A percentile compares a stretch with the other conserved stretches of the same genome.
These are phyloP conservation scores for Podaxis carcinomalis DNA, from an alignment of 768 basidiomycete genomes.

Conservation along the genomic window DNA sequence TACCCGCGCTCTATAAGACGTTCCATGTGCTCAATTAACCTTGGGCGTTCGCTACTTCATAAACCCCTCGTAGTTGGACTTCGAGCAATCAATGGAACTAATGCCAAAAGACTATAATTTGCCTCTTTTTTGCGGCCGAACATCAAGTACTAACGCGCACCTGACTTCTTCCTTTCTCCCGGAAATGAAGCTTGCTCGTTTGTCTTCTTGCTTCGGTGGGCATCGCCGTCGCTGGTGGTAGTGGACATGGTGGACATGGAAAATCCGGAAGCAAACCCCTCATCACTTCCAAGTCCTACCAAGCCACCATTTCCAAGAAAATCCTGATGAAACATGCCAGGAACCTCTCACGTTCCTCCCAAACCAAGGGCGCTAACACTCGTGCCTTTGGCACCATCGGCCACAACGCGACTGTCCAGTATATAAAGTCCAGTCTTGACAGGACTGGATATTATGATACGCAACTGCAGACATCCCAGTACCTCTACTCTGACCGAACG, in stretches of 20 bases:
- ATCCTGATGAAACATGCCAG: conserved; percentile 24
- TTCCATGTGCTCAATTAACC: neutral
- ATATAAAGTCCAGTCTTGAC: conserved; percentile 25
- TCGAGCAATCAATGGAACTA: neutral
- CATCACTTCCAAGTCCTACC: conserved; percentile 10
- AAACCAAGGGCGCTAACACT: conserved; percentile 19
- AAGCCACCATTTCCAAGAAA: conserved; percentile 11
- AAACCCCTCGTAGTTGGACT: neutral
- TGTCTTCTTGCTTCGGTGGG: neutral
- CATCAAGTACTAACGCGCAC: neutral
- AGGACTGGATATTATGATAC: conserved; percentile 24
- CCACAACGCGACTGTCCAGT: conserved; percentile 25
- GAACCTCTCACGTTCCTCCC: conserved; percentile 23
- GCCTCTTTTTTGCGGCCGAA: neutral
- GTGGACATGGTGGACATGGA: too few species aligned
- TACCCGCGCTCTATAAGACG: neutral
- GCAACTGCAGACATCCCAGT: conserved; percentile 24
- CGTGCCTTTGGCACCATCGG: conserved; percentile 26
- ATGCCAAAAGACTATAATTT: neutral
- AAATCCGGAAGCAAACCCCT: conserved; percentile 12
- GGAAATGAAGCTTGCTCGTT: neutral
- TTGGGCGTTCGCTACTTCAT: neutral
- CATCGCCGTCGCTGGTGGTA: conserved; percentile 1
- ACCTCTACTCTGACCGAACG: conserved; percentile 22
- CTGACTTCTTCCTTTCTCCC: neutral